Conservation (phyloP, 1,139 yeast species). For the Suhomyces maxii region DNA sequence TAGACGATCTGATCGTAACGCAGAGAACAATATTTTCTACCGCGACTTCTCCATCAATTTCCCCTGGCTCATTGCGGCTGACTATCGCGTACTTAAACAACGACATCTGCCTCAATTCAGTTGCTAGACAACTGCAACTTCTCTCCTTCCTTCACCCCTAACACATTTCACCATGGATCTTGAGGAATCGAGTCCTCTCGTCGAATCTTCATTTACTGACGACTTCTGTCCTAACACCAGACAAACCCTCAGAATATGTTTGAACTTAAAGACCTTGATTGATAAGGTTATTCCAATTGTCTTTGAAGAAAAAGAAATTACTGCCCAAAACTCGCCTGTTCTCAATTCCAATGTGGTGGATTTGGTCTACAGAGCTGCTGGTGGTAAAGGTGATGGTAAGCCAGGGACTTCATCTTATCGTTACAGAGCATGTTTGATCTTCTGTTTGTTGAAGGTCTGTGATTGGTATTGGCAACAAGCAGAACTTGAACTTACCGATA, state of each 20-base stretch:
- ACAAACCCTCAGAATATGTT: slow-evolving; percentile 70
- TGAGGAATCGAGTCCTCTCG: slow-evolving; percentile 5
- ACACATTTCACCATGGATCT: slow-evolving; percentile 1
- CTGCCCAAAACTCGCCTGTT: slow-evolving; percentile 61
- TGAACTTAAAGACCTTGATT: slow-evolving; percentile 69
- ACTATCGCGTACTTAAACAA: no score
- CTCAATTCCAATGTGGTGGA: slow-evolving; percentile 58
- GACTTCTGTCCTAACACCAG: slow-evolving; percentile 56
- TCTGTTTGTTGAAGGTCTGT: slow-evolving; percentile 71
- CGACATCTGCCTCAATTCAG: no score
- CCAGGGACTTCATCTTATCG: slow-evolving; percentile 56
- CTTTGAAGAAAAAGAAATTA: slow-evolving; percentile 50
- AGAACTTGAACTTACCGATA: slow-evolving; percentile 63
- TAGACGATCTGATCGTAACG: no score
- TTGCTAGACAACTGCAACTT: no score
- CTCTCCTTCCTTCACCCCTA: not conserved
- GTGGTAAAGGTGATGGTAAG: slow-evolving; percentile 69
- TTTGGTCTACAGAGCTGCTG: slow-evolving; percentile 73
- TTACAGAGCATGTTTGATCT: slow-evolving; percentile 67
- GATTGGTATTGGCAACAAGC: slow-evolving; percentile 74
- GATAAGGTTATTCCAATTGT: slow-evolving; percentile 71
- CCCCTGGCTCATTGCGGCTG: no score
- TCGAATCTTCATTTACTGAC: slow-evolving; percentile 10
- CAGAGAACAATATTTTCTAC: no score
- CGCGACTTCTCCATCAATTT: no score